These are phyloP conservation scores for Astrocystis sublimbata DNA, from an alignment of 495 filamentous ascomycete genomes.

Conservation along the genomic window DNA sequence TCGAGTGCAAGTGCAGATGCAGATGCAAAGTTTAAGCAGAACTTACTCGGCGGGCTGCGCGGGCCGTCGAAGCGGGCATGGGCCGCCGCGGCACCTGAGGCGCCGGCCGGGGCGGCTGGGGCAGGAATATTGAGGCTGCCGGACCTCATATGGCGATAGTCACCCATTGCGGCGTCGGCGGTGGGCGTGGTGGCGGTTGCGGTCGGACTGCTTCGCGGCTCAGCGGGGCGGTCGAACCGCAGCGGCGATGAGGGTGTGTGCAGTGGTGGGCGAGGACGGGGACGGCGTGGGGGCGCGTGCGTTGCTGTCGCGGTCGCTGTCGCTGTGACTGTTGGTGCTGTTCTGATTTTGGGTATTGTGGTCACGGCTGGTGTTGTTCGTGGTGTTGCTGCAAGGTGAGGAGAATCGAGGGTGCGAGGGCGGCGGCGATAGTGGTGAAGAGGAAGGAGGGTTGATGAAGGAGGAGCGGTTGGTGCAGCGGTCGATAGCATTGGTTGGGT, in stretches of 20 bases:
- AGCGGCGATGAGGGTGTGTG: slow-evolving; percentile 13
- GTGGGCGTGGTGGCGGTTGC: slow-evolving; percentile 34
- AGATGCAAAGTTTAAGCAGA: neutral
- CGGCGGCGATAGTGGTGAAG: slow-evolving; percentile 15
- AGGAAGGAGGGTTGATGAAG: slow-evolving; percentile 19
- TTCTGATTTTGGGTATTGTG: no score
- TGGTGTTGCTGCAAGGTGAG: no score
- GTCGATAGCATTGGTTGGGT: slow-evolving; percentile 21
- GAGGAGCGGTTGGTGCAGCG: slow-evolving; percentile 18
- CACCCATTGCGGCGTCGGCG: slow-evolving; percentile 40
- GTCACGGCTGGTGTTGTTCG: no score
- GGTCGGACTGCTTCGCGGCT: slow-evolving; percentile 19
- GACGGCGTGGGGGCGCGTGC: slow-evolving; percentile 9
- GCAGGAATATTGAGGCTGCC: slow-evolving; percentile 56
- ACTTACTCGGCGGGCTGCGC: slow-evolving; percentile 81
- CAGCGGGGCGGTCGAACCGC: slow-evolving; percentile 20
- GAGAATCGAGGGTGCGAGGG: slow-evolving; percentile 17
- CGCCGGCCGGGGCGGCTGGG: slow-evolving; percentile 37
- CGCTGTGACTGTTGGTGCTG: no score
- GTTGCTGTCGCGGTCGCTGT: slow-evolving; percentile 1
- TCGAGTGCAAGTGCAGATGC: slow-evolving; percentile 2
- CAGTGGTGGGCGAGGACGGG: neutral
- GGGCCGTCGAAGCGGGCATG: slow-evolving; percentile 61
- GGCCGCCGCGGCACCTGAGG: slow-evolving; percentile 43
- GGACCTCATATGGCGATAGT: slow-evolving; percentile 54